Evolutionary conservation across 768 basidiomycete species (phyloP).

Genomic region (Phaffia australis): DNA sequence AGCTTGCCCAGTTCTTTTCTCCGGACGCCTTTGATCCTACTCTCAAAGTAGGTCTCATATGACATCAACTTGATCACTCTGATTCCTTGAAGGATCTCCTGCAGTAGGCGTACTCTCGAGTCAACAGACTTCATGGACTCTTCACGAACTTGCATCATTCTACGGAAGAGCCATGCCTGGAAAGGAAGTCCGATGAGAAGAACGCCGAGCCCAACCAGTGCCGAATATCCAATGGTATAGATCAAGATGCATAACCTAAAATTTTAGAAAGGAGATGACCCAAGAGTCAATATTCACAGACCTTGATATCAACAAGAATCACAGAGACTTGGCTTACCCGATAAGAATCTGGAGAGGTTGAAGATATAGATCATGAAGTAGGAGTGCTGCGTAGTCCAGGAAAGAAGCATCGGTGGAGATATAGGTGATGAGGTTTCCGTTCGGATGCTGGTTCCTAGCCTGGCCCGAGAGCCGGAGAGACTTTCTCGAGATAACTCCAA

Average conservation of each 20-base stretch:
- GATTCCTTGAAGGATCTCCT: slow-evolving; percentile 57
- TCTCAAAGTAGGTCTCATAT: slow-evolving; percentile 43
- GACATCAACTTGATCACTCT: slow-evolving; percentile 44
- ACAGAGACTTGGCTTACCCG: not conserved
- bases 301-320: slow-evolving; percentile 36
- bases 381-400: slow-evolving; percentile 42
- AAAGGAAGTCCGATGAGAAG: slow-evolving; percentile 52
- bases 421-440: slow-evolving; percentile 59
- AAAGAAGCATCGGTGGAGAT: slow-evolving; percentile 55
- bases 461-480: slow-evolving; percentile 55
- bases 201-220: slow-evolving; percentile 54
- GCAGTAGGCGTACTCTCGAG: slow-evolving; percentile 52
- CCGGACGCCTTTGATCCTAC: slow-evolving; percentile 28
- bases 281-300: slow-evolving; percentile 36
- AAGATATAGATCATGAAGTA: not conserved
- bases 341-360: not conserved
- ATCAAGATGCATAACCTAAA: slow-evolving; percentile 56
- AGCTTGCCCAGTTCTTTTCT: slow-evolving; percentile 30
- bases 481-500: slow-evolving; percentile 52
- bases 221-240: slow-evolving; percentile 59
- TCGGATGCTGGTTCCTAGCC: slow-evolving; percentile 50
- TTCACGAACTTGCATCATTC: slow-evolving; percentile 42
- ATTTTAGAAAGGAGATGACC: slow-evolving; percentile 35
- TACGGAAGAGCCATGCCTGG: slow-evolving; percentile 47
- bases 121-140: slow-evolving; percentile 51